Evolutionary conservation across 2,329 filamentous ascomycete genomes (phyloP).

Genomic region (Pseudogymnoascus sp.): DNA sequence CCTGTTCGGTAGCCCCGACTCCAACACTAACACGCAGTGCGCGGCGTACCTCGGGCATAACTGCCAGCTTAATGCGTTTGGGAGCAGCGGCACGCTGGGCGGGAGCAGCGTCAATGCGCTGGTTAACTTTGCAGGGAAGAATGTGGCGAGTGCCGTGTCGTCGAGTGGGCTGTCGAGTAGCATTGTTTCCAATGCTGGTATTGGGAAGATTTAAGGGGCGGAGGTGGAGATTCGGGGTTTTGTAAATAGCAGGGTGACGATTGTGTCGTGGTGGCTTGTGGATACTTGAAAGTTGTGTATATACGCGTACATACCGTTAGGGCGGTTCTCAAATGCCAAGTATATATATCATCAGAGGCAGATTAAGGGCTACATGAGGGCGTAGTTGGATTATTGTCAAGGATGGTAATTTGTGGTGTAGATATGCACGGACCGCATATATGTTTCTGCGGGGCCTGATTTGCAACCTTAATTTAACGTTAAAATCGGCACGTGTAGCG

Average conservation of each 20-base stretch:
- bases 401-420: neutral
- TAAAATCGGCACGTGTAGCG: neutral
- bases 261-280: neutral
- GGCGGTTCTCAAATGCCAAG: neutral
- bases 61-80: slow-evolving; percentile 18
- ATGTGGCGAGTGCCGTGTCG: slow-evolving; percentile 22
- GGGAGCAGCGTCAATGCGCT: slow-evolving; percentile 25
- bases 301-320: neutral
- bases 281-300: neutral
- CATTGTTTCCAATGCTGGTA: slow-evolving; percentile 28
- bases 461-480: neutral
- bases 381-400: neutral
- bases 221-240: neutral
- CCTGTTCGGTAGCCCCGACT: slow-evolving; percentile 17
- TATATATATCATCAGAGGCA: neutral
- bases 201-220: slow-evolving; percentile 19
- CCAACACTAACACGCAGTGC: slow-evolving; percentile 17
- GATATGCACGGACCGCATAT: neutral
- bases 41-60: slow-evolving; percentile 16
- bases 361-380: neutral
- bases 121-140: slow-evolving; percentile 27
- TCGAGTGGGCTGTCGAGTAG: slow-evolving; percentile 24
- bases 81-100: slow-evolving; percentile 25
- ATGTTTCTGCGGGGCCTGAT: neutral
- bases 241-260: neutral